Base-by-base conservation (phyloP, 768 basidiomycete genomes). In the Trametes cingulata region DNA sequence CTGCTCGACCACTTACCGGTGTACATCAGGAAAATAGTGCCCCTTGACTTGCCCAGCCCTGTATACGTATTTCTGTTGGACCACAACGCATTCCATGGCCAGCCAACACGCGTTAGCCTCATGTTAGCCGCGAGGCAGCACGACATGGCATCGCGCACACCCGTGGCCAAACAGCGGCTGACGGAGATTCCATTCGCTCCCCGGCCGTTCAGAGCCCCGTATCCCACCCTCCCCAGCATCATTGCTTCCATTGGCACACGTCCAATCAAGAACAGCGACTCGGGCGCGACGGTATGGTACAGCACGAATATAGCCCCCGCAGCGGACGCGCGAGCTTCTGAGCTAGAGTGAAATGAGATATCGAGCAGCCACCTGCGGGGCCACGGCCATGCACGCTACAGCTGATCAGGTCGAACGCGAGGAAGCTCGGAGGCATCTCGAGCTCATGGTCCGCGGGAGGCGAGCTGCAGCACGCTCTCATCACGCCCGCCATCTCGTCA, bases 121-220 rank as follows among this genome's bases (percentile, higher is more conserved):
- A 58, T 63, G 61, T 33, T 46, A 14, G 22, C 52, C 61, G 36
- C 61, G 56, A 63, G 61, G 61, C 61, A 51, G 17, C 27, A 27
- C 25, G 35, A 33, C 36, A 20, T 43, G 47, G 29, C 25, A 49
- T 47, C 42, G 12, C 27, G 39, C 49, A 33, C 42, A 25, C 25
- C 37, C 37, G 51, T 48, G 42, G 35, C 35, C 45, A 52, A 14
- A 35, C 39, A 39, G 55, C 47, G 48, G 48, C 56, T 53, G 41
- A 42, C 54, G 42, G 55, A 46, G 42, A 9, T 29, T 41, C 41
- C 42, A 33, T 22, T 33, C 24, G 43, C 43, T 24, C 20, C 43
- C 13, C 24, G 22, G 13, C 12, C 22, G n/a, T 20, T 19, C 3
- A 24, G 29, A 10, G 12, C 41, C 42, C 29, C 20, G 29, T 17